Base-by-base conservation (phyloP, 495 filamentous ascomycete genomes). In the Darksidea phi region DNA sequence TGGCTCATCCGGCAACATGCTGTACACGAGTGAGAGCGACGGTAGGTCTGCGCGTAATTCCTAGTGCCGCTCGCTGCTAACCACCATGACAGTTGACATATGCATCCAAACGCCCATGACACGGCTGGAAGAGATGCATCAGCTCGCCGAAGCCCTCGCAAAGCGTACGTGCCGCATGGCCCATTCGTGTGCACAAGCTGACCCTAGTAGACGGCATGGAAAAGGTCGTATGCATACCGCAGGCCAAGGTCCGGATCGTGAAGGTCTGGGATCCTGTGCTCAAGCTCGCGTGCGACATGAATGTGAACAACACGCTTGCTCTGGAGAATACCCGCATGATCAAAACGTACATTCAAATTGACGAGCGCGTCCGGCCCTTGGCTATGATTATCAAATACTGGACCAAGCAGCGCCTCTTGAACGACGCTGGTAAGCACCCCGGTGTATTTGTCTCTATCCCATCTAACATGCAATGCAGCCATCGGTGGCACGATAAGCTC, bases 231-330 rank as follows among this genome's bases (percentile, higher is more conserved):
- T 98, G 94, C 70, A 88, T 97, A 6, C 88, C 89, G 21, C 88
- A 88, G 38, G 94, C 94, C 13, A 97, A 96, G 72, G 95, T 98
- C 15, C 93, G 95, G 10, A 98, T 98, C 64, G 94, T 98, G 53
- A 98, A 97, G 76, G 93, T 96, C 48, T 97, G 92, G 92, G 94
- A 98, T 70, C 95, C 94, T 0, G 91, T 96, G 73, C 79, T 96
- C 23, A 76, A 83, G 37, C 78, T 98, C 58, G 88, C 91, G n/a
- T 96, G 91, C 66, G 94, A 98, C 71, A 94, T 98, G 88, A 98
- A 97, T 59, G 91, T 97, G 75, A 98, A 98, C 76, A 98, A 96
- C 64, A 92, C 92, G 1, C 65, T 93, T 46, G 94, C 94, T 0
- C 75, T 98, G 61, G 92, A 97, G 71, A 98, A 98, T 69, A 98